Percentiles rank a stretch among this genome's conserved stretches.
These are phyloP conservation scores for Wickerhamomyces queroliae DNA, from an alignment of 805 yeast species.

Conservation along the genomic window DNA sequence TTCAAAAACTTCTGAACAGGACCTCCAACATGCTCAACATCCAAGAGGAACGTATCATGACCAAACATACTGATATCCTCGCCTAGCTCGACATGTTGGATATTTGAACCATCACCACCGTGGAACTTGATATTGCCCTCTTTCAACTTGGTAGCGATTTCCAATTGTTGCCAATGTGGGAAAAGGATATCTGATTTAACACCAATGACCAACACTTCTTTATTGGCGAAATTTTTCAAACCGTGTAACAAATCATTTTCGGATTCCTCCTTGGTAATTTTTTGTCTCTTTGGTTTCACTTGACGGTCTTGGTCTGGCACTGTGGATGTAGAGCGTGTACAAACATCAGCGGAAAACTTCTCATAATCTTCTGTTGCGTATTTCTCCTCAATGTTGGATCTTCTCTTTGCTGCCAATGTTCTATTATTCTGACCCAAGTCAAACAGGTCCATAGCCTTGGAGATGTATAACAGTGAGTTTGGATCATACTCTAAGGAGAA, in stretches of 20 bases:
- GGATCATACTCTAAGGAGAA: constrained; percentile 90
- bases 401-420: constrained; percentile 33
- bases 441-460: constrained; percentile 93
- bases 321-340: constrained; percentile 10
- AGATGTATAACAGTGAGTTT: constrained; percentile 78
- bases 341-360: constrained; percentile 9
- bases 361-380: constrained; percentile 23
- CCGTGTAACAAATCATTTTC: constrained; percentile 61
- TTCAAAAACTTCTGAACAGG: constrained; percentile 64
- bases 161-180: constrained; percentile 93
- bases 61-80: constrained; percentile 78
- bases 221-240: constrained; percentile 52
- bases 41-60: constrained; percentile 85
- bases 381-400: constrained; percentile 31
- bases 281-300: constrained; percentile 45
- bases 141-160: constrained; percentile 57
- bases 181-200: constrained; percentile 90
- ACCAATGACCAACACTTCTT: constrained; percentile 74
- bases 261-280: constrained; percentile 52
- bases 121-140: constrained; percentile 21
- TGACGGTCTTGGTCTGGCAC: constrained; percentile 26
- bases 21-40: constrained; percentile 72
- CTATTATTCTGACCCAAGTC: constrained; percentile 59
- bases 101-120: constrained; percentile 32
- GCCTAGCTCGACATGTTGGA: constrained; percentile 68